A percentile compares a stretch with the other conserved stretches of the same genome.
Evolutionary conservation across 345 rosid genomes (phyloP).

Genomic region (Populus nigra): DNA sequence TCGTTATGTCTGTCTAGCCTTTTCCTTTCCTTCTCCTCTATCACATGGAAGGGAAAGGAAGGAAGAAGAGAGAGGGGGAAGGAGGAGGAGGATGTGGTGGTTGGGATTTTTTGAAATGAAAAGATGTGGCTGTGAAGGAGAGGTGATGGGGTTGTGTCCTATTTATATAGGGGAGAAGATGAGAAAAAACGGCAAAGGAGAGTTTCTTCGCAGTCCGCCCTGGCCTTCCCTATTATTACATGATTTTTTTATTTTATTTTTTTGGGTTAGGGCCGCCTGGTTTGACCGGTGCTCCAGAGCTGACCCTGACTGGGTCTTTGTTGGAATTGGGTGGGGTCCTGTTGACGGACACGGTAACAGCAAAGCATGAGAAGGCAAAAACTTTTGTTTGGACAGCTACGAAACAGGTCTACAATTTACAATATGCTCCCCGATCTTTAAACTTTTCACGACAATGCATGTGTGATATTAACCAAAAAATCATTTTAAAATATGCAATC

Average conservation of each 20-base stretch:
- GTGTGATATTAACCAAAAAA: not conserved
- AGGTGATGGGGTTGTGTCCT: not conserved
- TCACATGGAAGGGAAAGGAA: not conserved
- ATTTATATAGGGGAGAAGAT: not conserved
- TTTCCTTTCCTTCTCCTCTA: not conserved
- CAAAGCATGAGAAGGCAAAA: too few relatives aligned
- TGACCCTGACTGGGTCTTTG: not conserved
- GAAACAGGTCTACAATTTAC: not conserved
- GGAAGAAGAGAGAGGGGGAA: not conserved
- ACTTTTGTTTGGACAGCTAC: too few relatives aligned
- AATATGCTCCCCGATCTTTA: not conserved
- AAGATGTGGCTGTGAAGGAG: not conserved
- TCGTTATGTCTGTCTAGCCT: not conserved
- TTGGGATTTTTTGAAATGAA: not conserved
- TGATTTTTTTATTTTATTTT: not conserved
- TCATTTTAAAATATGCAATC: not conserved
- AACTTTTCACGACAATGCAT: too few relatives aligned
- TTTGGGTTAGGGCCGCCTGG: too few relatives aligned
- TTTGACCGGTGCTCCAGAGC: too few relatives aligned
- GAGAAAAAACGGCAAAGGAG: not conserved
- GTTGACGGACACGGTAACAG: not conserved
- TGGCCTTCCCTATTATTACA: not conserved
- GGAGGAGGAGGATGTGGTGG: not conserved
- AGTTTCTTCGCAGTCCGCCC: not conserved
- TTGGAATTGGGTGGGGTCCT: not conserved